Percentiles rank a stretch among this genome's conserved stretches.
phyloP scores from a whole-genome alignment of 2,329 filamentous ascomycete species.

The Colletotrichum sp. region DNA sequence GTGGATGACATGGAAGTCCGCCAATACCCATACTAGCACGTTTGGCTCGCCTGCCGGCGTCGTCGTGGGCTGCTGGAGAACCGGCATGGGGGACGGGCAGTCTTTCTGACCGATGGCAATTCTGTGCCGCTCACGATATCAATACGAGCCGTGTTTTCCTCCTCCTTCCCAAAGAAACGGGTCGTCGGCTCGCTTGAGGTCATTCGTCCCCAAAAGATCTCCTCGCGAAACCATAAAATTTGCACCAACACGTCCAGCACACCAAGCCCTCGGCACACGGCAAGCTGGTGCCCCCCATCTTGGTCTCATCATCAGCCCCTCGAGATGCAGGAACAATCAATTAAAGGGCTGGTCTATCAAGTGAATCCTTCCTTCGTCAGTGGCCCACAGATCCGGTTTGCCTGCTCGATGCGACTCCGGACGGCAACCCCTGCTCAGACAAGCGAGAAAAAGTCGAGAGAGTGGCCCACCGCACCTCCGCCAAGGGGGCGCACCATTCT shows the following conservation, averaged over 20 bases:
- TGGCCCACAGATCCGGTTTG: not conserved
- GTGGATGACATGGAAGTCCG: not conserved
- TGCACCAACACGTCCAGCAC: not conserved
- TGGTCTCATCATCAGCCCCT: not conserved
- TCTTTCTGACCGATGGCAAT: not conserved
- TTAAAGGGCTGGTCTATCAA: not conserved
- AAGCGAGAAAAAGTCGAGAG: not conserved
- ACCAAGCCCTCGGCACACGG: not conserved
- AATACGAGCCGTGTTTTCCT: not conserved
- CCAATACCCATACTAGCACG: not conserved
- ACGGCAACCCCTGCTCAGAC: not conserved
- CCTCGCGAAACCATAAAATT: not conserved
- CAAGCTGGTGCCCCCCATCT: not conserved
- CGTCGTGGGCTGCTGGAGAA: not conserved
- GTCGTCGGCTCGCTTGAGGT: conserved; percentile 1
- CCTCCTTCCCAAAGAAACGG: not conserved
- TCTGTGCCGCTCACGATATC: not conserved
- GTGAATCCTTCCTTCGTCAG: not conserved
- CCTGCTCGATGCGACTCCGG: not conserved
- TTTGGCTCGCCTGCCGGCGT: not conserved
- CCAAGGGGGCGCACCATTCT: conserved; percentile 12
- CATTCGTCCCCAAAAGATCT: not conserved
- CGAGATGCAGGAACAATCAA: not conserved
- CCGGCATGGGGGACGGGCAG: not conserved
- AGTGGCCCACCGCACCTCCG: not conserved